These are phyloP conservation scores for Cladophialophora exuberans DNA, from an alignment of 2,329 filamentous ascomycete species.

Conservation along the genomic window DNA sequence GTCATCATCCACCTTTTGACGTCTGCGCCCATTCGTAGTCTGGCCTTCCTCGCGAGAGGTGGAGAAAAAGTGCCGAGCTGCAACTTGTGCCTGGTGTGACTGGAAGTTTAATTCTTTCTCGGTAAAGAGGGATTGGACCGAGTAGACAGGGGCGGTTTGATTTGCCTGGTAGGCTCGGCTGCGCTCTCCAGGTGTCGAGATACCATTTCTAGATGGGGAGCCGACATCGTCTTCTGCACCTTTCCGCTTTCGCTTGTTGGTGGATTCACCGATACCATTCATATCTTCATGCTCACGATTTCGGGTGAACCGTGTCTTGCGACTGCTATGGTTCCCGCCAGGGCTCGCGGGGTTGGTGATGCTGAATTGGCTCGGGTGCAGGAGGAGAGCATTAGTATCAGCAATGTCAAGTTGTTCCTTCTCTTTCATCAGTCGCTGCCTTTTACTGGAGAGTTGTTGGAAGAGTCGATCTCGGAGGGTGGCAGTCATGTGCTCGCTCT, in stretches of 20 bases:
- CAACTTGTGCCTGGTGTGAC: slow-evolving; percentile 63
- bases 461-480: slow-evolving; percentile 66
- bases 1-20: slow-evolving; percentile 44
- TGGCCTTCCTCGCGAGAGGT: slow-evolving; percentile 49
- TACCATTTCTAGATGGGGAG: slow-evolving; percentile 58
- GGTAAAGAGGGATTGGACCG: slow-evolving; percentile 66
- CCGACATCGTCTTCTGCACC: slow-evolving; percentile 61
- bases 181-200: slow-evolving; percentile 54
- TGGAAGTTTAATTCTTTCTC: slow-evolving; percentile 68
- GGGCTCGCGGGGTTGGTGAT: slow-evolving; percentile 67
- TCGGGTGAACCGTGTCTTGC: slow-evolving; percentile 65
- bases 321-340: slow-evolving; percentile 61
- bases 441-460: slow-evolving; percentile 60
- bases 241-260: slow-evolving; percentile 63
- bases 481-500: slow-evolving; percentile 61
- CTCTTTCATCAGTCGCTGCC: slow-evolving; percentile 62
- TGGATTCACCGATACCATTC: slow-evolving; percentile 51
- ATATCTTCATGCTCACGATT: slow-evolving; percentile 59
- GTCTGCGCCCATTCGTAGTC: slow-evolving; percentile 35
- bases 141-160: slow-evolving; percentile 63
- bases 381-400: slow-evolving; percentile 66
- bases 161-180: slow-evolving; percentile 56
- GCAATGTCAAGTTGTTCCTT: slow-evolving; percentile 70
- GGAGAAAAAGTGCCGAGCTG: slow-evolving; percentile 61
- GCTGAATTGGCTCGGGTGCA: slow-evolving; percentile 68